Evolutionary conservation across 495 filamentous ascomycete species (phyloP).

Genomic region (Aspergillus egyptiacus): DNA sequence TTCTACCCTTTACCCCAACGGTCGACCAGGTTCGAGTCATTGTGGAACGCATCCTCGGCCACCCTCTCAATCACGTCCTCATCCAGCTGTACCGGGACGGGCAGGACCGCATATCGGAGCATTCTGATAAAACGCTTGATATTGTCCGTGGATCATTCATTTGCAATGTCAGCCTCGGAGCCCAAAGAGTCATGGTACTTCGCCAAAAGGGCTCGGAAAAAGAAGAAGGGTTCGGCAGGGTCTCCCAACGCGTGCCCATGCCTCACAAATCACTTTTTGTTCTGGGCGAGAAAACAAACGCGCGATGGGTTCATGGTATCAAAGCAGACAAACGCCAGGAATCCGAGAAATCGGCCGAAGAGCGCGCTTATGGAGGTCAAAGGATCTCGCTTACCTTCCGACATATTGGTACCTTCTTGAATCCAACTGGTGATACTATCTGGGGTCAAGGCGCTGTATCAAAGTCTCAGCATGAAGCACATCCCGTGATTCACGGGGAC

Average conservation of each 20-base stretch:
- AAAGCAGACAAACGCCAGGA: slow-evolving; percentile 71
- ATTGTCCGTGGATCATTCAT: slow-evolving; percentile 76
- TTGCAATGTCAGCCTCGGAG: slow-evolving; percentile 88
- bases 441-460: slow-evolving; percentile 86
- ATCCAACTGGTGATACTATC: slow-evolving; percentile 55
- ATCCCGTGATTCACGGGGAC: slow-evolving; percentile 62
- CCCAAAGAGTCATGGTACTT: slow-evolving; percentile 84
- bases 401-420: slow-evolving; percentile 77
- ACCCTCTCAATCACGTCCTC: slow-evolving; percentile 85
- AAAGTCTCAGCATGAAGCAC: slow-evolving; percentile 56
- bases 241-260: slow-evolving; percentile 61
- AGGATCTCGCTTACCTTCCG: slow-evolving; percentile 93
- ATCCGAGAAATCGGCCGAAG: slow-evolving; percentile 58
- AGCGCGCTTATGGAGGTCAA: slow-evolving; percentile 64
- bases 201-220: slow-evolving; percentile 63
- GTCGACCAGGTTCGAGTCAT: slow-evolving; percentile 61
- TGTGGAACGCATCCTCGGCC: slow-evolving; percentile 65
- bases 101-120: slow-evolving; percentile 92
- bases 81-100: slow-evolving; percentile 91
- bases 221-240: slow-evolving; percentile 34
- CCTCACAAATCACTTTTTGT: slow-evolving; percentile 87
- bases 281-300: slow-evolving; percentile 76
- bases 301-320: slow-evolving; percentile 84
- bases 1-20: slow-evolving; percentile 66
- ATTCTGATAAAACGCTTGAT: slow-evolving; percentile 94